Percentiles rank a stretch among this genome's conserved stretches.
Evolutionary conservation across 495 filamentous ascomycete species (phyloP).

Genomic region (Penicillium simplicissimum): DNA sequence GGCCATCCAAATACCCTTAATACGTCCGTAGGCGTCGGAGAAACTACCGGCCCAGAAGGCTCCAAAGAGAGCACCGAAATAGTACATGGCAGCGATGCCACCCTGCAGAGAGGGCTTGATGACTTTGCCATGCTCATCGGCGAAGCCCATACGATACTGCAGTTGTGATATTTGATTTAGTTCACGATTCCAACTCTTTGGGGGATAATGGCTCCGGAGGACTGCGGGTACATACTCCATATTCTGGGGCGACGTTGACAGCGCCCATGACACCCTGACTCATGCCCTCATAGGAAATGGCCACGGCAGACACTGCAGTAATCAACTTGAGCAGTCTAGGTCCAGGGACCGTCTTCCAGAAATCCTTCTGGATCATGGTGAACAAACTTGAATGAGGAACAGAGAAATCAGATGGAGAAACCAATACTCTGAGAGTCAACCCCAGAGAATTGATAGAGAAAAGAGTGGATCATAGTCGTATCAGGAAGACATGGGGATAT

Average conservation of each 20-base stretch:
- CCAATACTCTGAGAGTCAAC: constrained; percentile 2
- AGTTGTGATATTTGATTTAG: constrained; percentile 8
- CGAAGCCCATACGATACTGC: constrained; percentile 41
- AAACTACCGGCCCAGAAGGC: constrained; percentile 49
- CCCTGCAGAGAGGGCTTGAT: constrained; percentile 53
- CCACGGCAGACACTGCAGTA: constrained; percentile 50
- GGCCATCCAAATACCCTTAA: constrained; percentile 48
- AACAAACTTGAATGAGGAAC: background rate
- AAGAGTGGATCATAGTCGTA: constrained; percentile 1
- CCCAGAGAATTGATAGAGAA: constrained; percentile 6
- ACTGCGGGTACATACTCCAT: constrained; percentile 33
- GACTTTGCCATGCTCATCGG: constrained; percentile 36
- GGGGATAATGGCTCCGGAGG: constrained; percentile 6
- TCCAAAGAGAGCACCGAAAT: constrained; percentile 49
- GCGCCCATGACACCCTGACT: constrained; percentile 62
- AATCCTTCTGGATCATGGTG: constrained; percentile 11
- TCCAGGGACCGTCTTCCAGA: constrained; percentile 12
- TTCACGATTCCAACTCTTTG: constrained; percentile 5
- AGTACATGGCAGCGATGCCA: constrained; percentile 57
- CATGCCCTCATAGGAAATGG: constrained; percentile 46
- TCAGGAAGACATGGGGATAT: constrained; percentile 10
- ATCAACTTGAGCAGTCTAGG: constrained; percentile 45
- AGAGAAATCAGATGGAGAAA: background rate
- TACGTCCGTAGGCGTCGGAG: constrained; percentile 49
- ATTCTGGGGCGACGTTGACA: constrained; percentile 54